These are phyloP conservation scores for Paspalum vaginatum DNA, from an alignment of 176 grass and related monocot species.

Conservation along the genomic window DNA sequence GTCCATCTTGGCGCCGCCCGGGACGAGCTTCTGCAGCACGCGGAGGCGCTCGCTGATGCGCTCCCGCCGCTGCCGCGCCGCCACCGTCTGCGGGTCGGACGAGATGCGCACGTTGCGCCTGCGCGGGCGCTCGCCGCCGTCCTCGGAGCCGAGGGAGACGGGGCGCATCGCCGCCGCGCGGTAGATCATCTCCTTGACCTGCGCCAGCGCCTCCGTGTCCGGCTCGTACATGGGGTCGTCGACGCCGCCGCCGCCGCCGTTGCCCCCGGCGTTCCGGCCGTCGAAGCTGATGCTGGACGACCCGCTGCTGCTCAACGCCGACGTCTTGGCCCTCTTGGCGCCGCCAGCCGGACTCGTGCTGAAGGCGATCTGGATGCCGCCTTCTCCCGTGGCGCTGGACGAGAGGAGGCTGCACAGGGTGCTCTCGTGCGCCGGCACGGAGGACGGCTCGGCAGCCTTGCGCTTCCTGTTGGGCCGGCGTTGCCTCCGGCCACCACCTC, in stretches of 20 bases:
- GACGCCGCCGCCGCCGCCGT: neutral
- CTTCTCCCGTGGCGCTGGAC: conserved; percentile 9
- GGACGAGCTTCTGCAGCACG: conserved; percentile 80
- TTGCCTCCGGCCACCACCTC: conserved; percentile 14
- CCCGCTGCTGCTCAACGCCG: conserved; percentile 35
- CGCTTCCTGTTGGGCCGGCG: conserved; percentile 47
- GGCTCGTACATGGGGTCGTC: conserved; percentile 50
- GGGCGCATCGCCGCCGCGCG: conserved; percentile 72
- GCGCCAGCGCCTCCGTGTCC: conserved; percentile 79
- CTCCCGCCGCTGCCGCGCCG: conserved; percentile 73
- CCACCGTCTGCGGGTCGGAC: conserved; percentile 79
- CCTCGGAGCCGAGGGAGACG: conserved; percentile 49
- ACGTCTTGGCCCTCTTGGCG: conserved; percentile 43
- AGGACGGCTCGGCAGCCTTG: conserved; percentile 34
- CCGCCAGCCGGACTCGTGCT: neutral
- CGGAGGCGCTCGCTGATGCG: conserved; percentile 78
- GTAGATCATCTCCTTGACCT: conserved; percentile 94
- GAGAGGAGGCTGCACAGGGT: conserved; percentile 45
- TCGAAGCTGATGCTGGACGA: conserved; percentile 71
- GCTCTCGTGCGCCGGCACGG: conserved; percentile 24
- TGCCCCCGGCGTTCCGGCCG: conserved; percentile 19
- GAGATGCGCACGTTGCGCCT: conserved; percentile 84
- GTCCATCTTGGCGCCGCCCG: conserved; percentile 82
- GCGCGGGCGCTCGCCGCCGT: conserved; percentile 53
- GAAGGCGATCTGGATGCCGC: conserved; percentile 69